Evolutionary conservation across 1,284 basidiomycete genomes (phyloP), one percentile per base, ranked within the genome.

Genomic region (Leccinum pachyderme): DNA sequence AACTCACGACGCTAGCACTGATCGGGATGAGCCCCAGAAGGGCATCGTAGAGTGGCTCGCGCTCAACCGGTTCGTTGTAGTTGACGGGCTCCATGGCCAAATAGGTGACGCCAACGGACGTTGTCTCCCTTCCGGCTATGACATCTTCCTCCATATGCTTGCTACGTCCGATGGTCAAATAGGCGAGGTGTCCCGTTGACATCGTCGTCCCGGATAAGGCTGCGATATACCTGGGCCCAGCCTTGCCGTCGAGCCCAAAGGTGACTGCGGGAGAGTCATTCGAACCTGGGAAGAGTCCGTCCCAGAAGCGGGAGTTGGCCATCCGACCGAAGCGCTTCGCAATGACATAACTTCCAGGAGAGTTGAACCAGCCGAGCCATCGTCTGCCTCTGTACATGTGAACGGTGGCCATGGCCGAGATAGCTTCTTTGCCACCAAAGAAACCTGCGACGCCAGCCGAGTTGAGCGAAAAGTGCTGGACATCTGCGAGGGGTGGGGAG

Each of bases 321-420:
- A 71, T 62, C 41, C 53, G 43, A 7, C 63, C 69, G 27, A 69
- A 72, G 7, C 59, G 57, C 43, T 62, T 67, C 12, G 66, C 70
- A 9, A 72, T 44, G 1, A 49, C 55, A 37, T 68, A 71, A 47
- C 67, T 63, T 13, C 70, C 70, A 3, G 70, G 70, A 7, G 65
- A 63, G 15, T 72, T 73, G 49, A 59, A 73, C 72, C 72, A 72
- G 4, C 70, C 70, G n/a, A 73, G 46, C 62, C 61, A 72, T 5
- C 58, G 63, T 39, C 63, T 61, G 4, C 59, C 60, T 39, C 50
- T 27, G 47, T 61, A 71, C 11, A 72, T 51, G 29, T 67, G 63
- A 31, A 72, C 58, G 6, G 64, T 65, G 8, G 50, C 53, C 67
- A 72, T 73, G 15, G 70, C 67, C 0, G 62, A 58, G 33, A 72